Conservation (phyloP, 1,139 yeast species). For the Blastobotrys capitulatus region DNA sequence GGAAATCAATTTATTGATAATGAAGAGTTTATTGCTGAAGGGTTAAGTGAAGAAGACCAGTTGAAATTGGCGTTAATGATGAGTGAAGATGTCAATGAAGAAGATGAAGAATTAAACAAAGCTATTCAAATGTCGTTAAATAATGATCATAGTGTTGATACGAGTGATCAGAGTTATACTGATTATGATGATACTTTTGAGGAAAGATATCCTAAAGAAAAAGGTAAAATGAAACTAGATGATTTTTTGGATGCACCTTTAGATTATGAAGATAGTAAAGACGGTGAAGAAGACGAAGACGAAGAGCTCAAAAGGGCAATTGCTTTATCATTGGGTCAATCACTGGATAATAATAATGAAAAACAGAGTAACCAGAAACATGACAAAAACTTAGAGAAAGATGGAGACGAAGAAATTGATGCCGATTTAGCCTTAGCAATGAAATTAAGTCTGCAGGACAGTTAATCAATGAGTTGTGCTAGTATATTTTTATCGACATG, state of each 20-base stretch:
- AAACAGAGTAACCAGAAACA: not conserved
- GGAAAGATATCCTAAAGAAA: not conserved
- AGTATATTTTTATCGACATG: too few relatives aligned
- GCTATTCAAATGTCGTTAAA: conserved; percentile 14
- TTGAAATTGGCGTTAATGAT: conserved; percentile 38
- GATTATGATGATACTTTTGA: not conserved
- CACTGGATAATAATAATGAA: not conserved
- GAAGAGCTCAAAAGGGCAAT: conserved; percentile 15
- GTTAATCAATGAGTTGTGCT: not conserved
- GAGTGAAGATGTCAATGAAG: conserved; percentile 22
- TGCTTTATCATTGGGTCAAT: conserved; percentile 11
- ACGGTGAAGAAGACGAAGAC: conserved; percentile 6
- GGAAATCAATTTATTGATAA: not conserved
- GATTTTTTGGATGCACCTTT: conserved; percentile 4
- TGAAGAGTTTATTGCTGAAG: conserved; percentile 30
- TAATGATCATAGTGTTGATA: not conserved
- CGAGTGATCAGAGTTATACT: not conserved
- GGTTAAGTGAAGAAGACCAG: conserved; percentile 41
- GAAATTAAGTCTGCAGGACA: not conserved
- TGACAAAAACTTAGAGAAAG: too few relatives aligned
- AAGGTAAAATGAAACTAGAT: conserved; percentile 12
- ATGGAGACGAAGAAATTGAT: not conserved
- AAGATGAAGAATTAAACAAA: conserved; percentile 15
- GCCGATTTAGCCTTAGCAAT: conserved; percentile 6
- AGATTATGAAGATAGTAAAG: not conserved